Evolutionary conservation across 192 early-diverging fungal genomes (phyloP), one percentile per base, ranked within the genome.

Genomic region (Podila minutissima): DNA sequence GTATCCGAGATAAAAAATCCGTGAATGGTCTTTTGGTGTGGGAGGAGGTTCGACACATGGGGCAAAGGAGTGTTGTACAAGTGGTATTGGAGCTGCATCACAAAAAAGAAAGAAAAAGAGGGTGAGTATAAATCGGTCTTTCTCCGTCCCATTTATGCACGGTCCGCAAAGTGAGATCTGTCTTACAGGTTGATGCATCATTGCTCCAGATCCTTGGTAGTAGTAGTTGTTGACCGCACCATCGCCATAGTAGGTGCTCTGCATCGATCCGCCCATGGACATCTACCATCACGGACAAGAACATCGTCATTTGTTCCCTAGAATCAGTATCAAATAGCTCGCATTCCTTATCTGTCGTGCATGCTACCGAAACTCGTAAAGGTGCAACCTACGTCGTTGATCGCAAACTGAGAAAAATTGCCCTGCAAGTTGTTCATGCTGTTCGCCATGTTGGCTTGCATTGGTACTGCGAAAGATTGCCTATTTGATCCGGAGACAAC

Each of bases 1-100:
- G 86, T 74, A 64, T 98, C 97, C 24, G 94, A 86, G 63, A 98
- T 91, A 48, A 96, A 96, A 83, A 97, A 97, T 66, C 93, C 79
- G 60, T 94, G 91, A 53, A 93, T 92, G 0, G 93, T 83, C 70
- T 91, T 88, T 86, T 96, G 93, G 71, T 97, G 90, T 24, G 93
- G 88, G 31, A 86, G 82, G 1, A 93, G 74, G 72, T 93, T 94
- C 29, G 88, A 85, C 19, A 94, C 84, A 64, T 91, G 89, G 10
- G 94, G 91, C 22, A 93, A 82, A 2, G 92, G 87, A 20, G 91
- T 84, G 24, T 84, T 86, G 84, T 96, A 97, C 20, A 96, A 67
- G 74, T 96, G 94, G 77, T 97, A 91, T 72, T 93, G 92, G 10
- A 97, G 85, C 90, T 94, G 66, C 33, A 28, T 46, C 41, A 46